These are phyloP conservation scores for Teunomyces barrocoloradensis DNA, from an alignment of 805 yeast species.

Conservation along the genomic window DNA sequence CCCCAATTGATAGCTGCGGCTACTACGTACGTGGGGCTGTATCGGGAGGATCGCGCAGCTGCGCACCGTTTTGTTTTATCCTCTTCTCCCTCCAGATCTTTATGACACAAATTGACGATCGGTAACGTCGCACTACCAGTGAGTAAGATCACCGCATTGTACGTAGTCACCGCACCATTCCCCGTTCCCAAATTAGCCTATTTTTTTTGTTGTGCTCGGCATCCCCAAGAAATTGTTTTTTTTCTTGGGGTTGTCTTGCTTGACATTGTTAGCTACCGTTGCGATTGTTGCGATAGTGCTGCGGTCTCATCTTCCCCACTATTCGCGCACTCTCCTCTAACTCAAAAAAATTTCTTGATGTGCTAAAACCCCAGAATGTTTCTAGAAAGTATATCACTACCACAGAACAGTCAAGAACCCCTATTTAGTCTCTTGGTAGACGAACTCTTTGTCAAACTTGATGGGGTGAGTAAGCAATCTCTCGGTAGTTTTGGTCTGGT, in stretches of 20 bases:
- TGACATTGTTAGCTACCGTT: neutral
- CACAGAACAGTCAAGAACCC: slow-evolving; percentile 41
- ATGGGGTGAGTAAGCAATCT: slow-evolving; percentile 25
- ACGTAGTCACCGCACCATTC: neutral
- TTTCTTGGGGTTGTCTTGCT: neutral
- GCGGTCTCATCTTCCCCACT: neutral
- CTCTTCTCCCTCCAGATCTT: too few relatives aligned
- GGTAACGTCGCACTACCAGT: too few relatives aligned
- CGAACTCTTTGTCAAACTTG: slow-evolving; percentile 42
- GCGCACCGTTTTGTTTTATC: too few relatives aligned
- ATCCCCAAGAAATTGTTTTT: neutral
- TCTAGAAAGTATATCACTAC: slow-evolving; percentile 12
- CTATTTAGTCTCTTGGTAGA: slow-evolving; percentile 38
- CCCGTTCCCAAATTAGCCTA: neutral
- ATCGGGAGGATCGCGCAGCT: neutral
- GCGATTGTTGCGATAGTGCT: neutral
- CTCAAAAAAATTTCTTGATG: too few relatives aligned
- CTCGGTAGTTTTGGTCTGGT: slow-evolving; percentile 23
- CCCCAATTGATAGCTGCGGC: neutral
- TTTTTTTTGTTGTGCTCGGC: neutral
- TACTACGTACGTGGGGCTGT: neutral
- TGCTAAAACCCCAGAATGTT: neutral
- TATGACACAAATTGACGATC: too few relatives aligned
- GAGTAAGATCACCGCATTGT: too few relatives aligned
- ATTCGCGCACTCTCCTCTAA: neutral